Base-by-base conservation (phyloP, 768 basidiomycete species). In the Hygrophorus russula region DNA sequence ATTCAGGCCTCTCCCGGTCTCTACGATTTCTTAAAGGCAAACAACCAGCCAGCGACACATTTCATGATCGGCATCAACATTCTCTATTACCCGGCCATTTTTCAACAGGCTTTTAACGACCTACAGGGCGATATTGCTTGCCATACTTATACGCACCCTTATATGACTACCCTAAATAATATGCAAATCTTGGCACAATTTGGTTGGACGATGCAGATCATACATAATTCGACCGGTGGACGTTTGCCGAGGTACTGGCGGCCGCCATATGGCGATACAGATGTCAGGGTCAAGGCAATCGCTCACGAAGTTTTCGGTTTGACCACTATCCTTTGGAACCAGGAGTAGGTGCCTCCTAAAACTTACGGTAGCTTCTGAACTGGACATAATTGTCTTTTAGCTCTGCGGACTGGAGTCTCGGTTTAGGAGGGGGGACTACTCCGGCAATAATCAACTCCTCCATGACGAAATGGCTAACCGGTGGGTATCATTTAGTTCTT, bases 1-100 rank as follows among this genome's bases (percentile, higher is more conserved):
- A 8, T 12, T 29, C 38, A 74, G 71, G 46, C 62, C 8, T 71
- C 72, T 12, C 52, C 55, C 1, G 47, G 47, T 9, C 71, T 94
- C 14, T 74, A 85, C 53, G 53, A 72, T 5, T 93, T 89, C 58
- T 66, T 94, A 39, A 49, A 68, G 46, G 42, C 65, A n/a, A 71
- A 92, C 45, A 75, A 80, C 47, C 59, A 77, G 44, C 70, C 60
- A n/a, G 80, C 78, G 2, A 93, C 91, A 4, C 89, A 93, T 57
- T 94, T 93, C 59, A 76, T 91, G 69, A 93, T 96, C 49, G 92
- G 92, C 13, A 56, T 71, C 28, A 84, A 90, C 56, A 83, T 92
- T 46, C 52, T 84, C 19, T 40, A 56, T 33, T 65, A 83, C 54
- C 73, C 78, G 3, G 55, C 66, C 7, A 52, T 68, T 36, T 88